These are phyloP conservation scores for Teratosphaeria destructans DNA, from an alignment of 2,329 filamentous ascomycete species.

Conservation along the genomic window DNA sequence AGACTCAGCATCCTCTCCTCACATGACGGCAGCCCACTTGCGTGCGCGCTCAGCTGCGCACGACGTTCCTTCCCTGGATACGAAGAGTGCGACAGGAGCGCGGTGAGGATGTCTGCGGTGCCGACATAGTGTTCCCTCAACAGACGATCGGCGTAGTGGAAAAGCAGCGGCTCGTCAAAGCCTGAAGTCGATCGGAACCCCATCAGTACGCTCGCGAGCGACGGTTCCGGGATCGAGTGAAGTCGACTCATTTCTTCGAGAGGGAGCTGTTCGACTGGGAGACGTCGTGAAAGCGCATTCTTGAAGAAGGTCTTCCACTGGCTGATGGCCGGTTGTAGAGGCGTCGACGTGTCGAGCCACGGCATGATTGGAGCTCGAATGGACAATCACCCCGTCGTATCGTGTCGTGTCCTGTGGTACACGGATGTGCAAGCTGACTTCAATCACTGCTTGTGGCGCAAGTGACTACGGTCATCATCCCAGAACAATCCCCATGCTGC, in stretches of 20 bases:
- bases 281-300: conserved; percentile 8
- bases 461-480: neutral
- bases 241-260: conserved; percentile 10
- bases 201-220: conserved; percentile 16
- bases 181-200: conserved; percentile 11
- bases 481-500: neutral
- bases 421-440: neutral
- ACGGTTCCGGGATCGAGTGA: conserved; percentile 6
- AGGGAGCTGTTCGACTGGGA: conserved; percentile 4
- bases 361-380: conserved; percentile 5
- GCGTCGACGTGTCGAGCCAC: conserved; percentile 7
- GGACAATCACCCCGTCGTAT: no score
- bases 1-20: conserved; percentile 24
- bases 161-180: conserved; percentile 21
- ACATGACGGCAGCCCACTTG: conserved; percentile 14
- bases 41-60: neutral
- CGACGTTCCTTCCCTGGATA: neutral
- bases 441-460: neutral
- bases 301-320: conserved; percentile 12
- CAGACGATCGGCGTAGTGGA: conserved; percentile 18
- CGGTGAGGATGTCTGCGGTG: conserved; percentile 19
- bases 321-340: conserved; percentile 6
- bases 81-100: conserved; percentile 18
- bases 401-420: neutral
- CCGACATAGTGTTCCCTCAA: conserved; percentile 14